Conservation (phyloP, 371 early-diverging fungal species). For the Mucor lusitanicus region DNA sequence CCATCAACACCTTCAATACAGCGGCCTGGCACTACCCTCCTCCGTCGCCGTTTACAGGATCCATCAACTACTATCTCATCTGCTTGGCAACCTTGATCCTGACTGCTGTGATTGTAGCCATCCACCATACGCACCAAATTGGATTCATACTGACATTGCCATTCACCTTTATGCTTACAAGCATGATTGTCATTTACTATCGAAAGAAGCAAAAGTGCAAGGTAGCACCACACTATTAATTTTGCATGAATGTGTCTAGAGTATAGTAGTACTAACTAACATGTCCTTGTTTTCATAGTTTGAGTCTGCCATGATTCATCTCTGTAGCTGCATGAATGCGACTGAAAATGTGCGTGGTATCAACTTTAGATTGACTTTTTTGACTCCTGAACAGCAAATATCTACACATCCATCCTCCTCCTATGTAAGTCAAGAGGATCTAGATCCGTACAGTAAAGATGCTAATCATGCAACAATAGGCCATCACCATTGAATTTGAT, state of each 20-base stretch:
- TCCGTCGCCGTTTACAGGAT: conserved; percentile 26
- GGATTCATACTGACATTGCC: conserved; percentile 28
- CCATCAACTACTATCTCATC: conserved; percentile 9
- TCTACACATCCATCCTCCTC: conserved; percentile 16
- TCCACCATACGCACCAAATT: conserved; percentile 35
- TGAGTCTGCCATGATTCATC: conserved; percentile 34
- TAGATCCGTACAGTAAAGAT: background rate
- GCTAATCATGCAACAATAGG: conserved; percentile 12
- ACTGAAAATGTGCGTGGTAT: conserved; percentile 54
- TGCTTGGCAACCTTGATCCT: conserved; percentile 18
- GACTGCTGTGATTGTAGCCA: conserved; percentile 20
- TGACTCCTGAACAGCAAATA: conserved; percentile 29
- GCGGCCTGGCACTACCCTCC: conserved; percentile 35
- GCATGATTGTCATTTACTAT: conserved; percentile 27
- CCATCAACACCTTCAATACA: conserved; percentile 43
- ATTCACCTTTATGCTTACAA: conserved; percentile 21
- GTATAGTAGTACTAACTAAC: too few relatives aligned
- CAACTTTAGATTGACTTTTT: conserved; percentile 36
- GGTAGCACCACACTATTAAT: background rate
- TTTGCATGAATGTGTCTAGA: background rate
- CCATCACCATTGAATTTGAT: conserved; percentile 46
- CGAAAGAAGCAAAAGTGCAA: conserved; percentile 26
- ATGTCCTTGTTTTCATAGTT: conserved; percentile 16
- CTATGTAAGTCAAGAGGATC: conserved; percentile 35
- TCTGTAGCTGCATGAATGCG: conserved; percentile 49